Evolutionary conservation across 306 rosid species (phyloP).

Genomic region (Morella rubra): DNA sequence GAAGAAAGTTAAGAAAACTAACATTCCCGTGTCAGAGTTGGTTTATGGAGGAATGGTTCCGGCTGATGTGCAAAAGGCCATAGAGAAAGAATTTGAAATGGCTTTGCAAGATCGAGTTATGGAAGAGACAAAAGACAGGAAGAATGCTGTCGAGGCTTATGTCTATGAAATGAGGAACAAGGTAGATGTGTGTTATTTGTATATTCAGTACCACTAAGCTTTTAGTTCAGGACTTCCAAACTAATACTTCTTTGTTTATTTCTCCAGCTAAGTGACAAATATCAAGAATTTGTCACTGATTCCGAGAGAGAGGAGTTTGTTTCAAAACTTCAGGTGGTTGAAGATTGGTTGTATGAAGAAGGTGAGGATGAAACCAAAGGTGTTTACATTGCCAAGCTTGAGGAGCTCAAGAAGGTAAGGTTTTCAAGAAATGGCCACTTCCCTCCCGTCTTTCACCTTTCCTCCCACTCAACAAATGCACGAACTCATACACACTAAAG

Average conservation of each 20-base stretch:
- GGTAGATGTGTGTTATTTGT: constrained; percentile 29
- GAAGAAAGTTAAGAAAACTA: constrained; percentile 83
- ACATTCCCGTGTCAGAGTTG: constrained; percentile 57
- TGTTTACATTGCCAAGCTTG: constrained; percentile 88
- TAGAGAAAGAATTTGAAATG: constrained; percentile 94
- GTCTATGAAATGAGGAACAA: constrained; percentile 96
- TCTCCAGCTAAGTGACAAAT: constrained; percentile 74
- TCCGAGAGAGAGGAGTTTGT: constrained; percentile 68
- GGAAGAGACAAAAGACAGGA: constrained; percentile 97
- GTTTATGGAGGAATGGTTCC: constrained; percentile 73
- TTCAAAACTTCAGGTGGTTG: constrained; percentile 71
- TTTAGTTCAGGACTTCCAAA: neutral
- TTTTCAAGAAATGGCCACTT: neutral
- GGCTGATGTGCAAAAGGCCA: constrained; percentile 73
- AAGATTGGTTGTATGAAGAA: constrained; percentile 93
- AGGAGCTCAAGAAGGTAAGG: constrained; percentile 78
- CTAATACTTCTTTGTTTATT: neutral
- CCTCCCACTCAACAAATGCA: neutral
- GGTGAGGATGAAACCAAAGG: constrained; percentile 98
- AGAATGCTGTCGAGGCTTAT: constrained; percentile 92
- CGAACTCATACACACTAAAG: neutral
- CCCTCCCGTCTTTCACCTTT: neutral
- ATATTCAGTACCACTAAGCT: neutral
- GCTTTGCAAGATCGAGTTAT: constrained; percentile 95
- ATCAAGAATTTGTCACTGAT: constrained; percentile 68